Conservation (phyloP, 1,284 basidiomycete genomes). For the Phaffia rhodozyma region DNA sequence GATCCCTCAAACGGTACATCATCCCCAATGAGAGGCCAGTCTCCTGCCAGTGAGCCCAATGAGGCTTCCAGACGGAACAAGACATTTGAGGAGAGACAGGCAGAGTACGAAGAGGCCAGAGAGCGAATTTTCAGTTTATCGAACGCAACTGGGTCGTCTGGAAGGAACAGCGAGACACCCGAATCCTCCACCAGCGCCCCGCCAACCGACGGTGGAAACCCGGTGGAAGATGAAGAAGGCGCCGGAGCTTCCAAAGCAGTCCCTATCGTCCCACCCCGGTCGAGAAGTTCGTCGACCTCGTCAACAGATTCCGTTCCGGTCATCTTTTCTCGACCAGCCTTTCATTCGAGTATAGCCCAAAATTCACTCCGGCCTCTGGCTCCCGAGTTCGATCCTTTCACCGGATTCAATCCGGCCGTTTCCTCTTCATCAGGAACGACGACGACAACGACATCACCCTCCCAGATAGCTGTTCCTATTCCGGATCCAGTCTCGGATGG, state of each 20-base stretch:
- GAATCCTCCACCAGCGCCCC: not conserved
- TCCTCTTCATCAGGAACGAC: not conserved
- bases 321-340: not conserved
- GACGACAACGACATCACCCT: not conserved
- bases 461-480: too few species aligned
- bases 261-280: not conserved
- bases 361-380: slow-evolving; percentile 11
- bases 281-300: slow-evolving; percentile 6
- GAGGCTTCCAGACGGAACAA: slow-evolving; percentile 2
- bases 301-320: slow-evolving; percentile 18
- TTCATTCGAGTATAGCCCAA: not conserved
- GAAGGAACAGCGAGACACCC: not conserved
- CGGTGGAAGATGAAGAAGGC: not conserved
- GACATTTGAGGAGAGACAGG: slow-evolving; percentile 17
- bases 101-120: slow-evolving; percentile 18
- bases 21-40: not conserved
- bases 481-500: too few species aligned
- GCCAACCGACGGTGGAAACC: not conserved
- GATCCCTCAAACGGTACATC: not conserved
- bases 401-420: not conserved
- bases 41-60: not conserved
- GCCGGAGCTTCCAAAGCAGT: not conserved
- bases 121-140: slow-evolving; percentile 8
- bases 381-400: slow-evolving; percentile 9
- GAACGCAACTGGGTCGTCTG: not conserved